Base-by-base conservation (phyloP, 2,329 filamentous ascomycete species). In the Fusarium fracticaudum region DNA sequence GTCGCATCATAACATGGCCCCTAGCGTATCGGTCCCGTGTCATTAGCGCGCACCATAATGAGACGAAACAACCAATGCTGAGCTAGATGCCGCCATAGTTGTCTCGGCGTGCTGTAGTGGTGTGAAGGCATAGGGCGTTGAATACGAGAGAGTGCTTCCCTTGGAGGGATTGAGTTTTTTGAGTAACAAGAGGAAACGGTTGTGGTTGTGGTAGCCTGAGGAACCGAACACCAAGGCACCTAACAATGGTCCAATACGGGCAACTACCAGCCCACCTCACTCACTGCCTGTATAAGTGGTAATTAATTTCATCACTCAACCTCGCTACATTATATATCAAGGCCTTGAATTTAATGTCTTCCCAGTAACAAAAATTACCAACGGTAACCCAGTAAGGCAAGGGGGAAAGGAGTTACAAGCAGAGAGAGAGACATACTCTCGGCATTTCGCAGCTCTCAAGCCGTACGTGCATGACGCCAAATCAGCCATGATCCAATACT, bases 131-230 rank as follows among this genome's bases (percentile, higher is more conserved):
- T 59, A 67, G 45, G 76, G 67, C 64, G 60, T 69, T 77, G 76
- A 77, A 77, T 78, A 77, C 76, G 76, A 77, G 76, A 62, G 60
- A 71, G 69, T 78, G 74, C 50, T 73, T 64, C 63, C 47, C 51
- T 67, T 24, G 20, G 33, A 45, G 41, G 47, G 33, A 64, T 74
- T 73, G 59, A 61, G 54, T 72, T 70, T 60, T 48, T 29, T 31
- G 37, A 41, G 51, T 41, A 31, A 55, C 35, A 29, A 29, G 24
- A 41, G 37, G 37, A n/a, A 55, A 55, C 51, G 26, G 51, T 31
- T 55, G 51, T 55, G 37, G 37, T 41, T 22, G 35, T 55, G 24
- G 51, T 29, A 51, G 71, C 67, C 67, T 74, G 59, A 74, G 58
- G 67, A 72, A 51, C 29, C 22, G 31, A 58, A 22, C 50, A 71